Percentiles rank a stretch among this genome's conserved stretches.
These are phyloP conservation scores for Grifola frondosa DNA, from an alignment of 1,284 basidiomycete genomes.

Conservation along the genomic window DNA sequence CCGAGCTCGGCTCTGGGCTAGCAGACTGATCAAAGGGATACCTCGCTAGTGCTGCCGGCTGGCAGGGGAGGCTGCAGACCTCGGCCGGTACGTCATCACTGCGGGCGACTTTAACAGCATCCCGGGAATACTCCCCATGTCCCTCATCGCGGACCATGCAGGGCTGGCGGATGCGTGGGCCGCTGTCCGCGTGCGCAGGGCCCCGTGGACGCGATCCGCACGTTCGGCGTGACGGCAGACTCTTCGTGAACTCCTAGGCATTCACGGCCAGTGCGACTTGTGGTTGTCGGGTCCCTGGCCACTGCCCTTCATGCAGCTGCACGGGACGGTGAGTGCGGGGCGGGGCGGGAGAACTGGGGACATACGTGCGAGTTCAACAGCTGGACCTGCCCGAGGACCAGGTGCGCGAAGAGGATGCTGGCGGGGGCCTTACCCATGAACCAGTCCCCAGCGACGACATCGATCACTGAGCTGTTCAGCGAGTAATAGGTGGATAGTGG, in stretches of 20 bases:
- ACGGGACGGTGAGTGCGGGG: conserved; percentile 9
- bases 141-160: conserved; percentile 79
- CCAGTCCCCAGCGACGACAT: conserved; percentile 91
- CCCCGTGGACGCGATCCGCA: conserved; percentile 67
- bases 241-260: conserved; percentile 92
- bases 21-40: too few species aligned
- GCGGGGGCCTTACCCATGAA: conserved; percentile 95
- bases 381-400: conserved; percentile 79
- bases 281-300: conserved; percentile 79
- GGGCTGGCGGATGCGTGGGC: conserved; percentile 78
- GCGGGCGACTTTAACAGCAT: conserved; percentile 98
- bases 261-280: conserved; percentile 84
- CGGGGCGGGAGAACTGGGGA: conserved; percentile 7
- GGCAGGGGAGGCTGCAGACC: conserved; percentile 74
- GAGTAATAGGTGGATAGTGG: conserved; percentile 83
- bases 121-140: conserved; percentile 83
- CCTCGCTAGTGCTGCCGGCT: too few species aligned
- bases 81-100: conserved; percentile 88
- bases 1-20: too few species aligned
- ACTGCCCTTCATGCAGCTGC: conserved; percentile 79
- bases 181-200: conserved; percentile 36
- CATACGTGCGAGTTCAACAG: conserved; percentile 92
- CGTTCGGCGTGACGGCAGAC: conserved; percentile 90
- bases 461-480: conserved; percentile 87
- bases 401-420: conserved; percentile 75